Conservation (phyloP, 176 grass and related monocot genomes). For the Triticum urartu region DNA sequence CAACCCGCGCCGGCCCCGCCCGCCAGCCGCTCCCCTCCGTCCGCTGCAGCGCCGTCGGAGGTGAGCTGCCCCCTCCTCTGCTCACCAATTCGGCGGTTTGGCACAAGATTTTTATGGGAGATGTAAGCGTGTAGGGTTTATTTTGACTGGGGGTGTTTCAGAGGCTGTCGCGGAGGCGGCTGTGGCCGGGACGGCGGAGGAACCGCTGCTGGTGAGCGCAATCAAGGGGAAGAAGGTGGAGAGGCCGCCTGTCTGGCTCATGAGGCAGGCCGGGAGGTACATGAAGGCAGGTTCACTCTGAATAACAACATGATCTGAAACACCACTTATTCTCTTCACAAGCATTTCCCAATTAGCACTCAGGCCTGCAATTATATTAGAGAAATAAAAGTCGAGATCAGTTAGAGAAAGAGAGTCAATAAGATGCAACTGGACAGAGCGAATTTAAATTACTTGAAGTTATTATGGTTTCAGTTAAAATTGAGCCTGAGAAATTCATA, state of each 20-base stretch:
- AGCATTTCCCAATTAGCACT: background rate
- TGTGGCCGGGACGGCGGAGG: slow-evolving; percentile 42
- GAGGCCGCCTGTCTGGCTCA: slow-evolving; percentile 94
- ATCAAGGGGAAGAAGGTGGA: slow-evolving; percentile 86
- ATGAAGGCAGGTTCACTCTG: slow-evolving; percentile 88
- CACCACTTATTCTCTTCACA: background rate
- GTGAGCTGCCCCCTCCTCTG: slow-evolving; percentile 26
- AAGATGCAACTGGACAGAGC: background rate
- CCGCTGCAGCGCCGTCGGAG: slow-evolving; percentile 79
- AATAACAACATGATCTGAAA: background rate
- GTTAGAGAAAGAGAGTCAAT: background rate
- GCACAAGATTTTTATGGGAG: background rate
- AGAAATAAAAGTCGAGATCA: background rate
- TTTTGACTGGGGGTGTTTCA: slow-evolving; percentile 23
- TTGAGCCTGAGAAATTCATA: background rate
- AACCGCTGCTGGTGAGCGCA: slow-evolving; percentile 85
- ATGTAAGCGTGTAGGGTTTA: background rate
- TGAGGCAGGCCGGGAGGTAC: slow-evolving; percentile 98
- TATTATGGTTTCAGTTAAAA: background rate
- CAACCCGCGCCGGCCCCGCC: background rate
- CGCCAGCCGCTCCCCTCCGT: slow-evolving; percentile 29
- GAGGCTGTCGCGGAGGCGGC: slow-evolving; percentile 59
- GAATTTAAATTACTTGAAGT: background rate
- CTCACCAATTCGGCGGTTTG: background rate
- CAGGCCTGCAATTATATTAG: background rate